Base-by-base conservation (phyloP, 768 basidiomycete species). In the Lactarius tabidus region DNA sequence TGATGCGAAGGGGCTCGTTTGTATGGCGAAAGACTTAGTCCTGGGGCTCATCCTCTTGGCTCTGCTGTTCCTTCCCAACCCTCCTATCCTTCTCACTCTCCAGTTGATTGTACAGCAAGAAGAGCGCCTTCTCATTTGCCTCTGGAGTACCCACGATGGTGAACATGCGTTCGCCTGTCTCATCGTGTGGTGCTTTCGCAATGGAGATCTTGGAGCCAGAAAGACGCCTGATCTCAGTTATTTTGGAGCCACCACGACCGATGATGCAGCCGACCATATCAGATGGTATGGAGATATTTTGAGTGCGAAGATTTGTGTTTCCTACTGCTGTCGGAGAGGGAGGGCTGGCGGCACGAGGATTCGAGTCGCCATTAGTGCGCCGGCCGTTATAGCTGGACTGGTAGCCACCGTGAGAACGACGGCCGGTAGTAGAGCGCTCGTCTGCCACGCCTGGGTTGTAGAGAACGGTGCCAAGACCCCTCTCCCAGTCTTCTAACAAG, bases 181-280 rank as follows among this genome's bases (percentile, higher is more conserved):
- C 97, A 72, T 98, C 97, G 74, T 98, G 97, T n/a, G 97, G 94
- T 57, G 92, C 90, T 79, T 99, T 99, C 70, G 97, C 97, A 73
- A 99, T 99, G 62, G 91, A 93, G 75, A 99, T 99, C 80, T 95
- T 94, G 71, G 93, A 96, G 45, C 97, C 97, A 67, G 94, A 97
- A 53, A 98, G 86, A 64, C 96, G 91, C 72, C 97, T 92, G 74
- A 99, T 99, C 77, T 99, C 97, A 59, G 96, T 98, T 72, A 99
- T 99, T 84, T 98, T 98, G 70, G 93, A 91, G 35, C 96, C 96
- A 75, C 89, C 93, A 69, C 95, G 91, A 65, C 96, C 96, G 72
- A 98, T 98, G 79, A 91, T 92, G 74, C 91, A 93, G 65, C 89
- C 95, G 68, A 99, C 97, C 97, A 99, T 99, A 80, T 99, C 97